These are phyloP conservation scores for Penicillium hordei DNA, from an alignment of 2,329 filamentous ascomycete species.

Conservation along the genomic window DNA sequence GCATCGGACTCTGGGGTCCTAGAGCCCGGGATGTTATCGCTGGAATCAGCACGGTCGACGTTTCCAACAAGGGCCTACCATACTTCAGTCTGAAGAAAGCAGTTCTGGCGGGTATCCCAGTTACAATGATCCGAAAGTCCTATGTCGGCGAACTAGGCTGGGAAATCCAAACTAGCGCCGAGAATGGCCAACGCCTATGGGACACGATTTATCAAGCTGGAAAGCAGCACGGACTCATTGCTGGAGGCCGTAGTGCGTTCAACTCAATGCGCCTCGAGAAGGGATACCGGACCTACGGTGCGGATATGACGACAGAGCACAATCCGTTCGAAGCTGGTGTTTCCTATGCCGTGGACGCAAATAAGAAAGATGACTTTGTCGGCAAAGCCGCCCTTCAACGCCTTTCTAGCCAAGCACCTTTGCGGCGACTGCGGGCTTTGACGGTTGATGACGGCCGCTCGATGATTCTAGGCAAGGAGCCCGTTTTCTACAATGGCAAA, in stretches of 20 bases:
- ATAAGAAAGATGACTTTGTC: constrained; percentile 44
- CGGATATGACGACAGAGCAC: constrained; percentile 62
- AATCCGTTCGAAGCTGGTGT: constrained; percentile 61
- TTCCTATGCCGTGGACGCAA: constrained; percentile 49
- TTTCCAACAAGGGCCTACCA: constrained; percentile 43
- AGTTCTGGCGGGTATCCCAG: constrained; percentile 56
- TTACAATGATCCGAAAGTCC: constrained; percentile 57
- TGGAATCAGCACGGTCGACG: constrained; percentile 32
- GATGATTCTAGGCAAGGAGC: constrained; percentile 62
- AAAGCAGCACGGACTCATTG: constrained; percentile 55
- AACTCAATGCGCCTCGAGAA: constrained; percentile 61
- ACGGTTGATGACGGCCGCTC: constrained; percentile 58
- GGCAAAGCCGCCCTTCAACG: constrained; percentile 53
- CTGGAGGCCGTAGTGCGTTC: constrained; percentile 59
- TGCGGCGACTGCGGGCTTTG: constrained; percentile 46
- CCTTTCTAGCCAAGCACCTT: constrained; percentile 43
- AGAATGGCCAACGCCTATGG: constrained; percentile 60
- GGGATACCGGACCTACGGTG: constrained; percentile 58
- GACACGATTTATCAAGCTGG: constrained; percentile 58
- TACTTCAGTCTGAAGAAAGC: constrained; percentile 53
- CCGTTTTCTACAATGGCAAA: constrained; percentile 53
- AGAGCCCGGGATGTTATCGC: constrained; percentile 53
- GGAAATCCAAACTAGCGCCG: constrained; percentile 62
- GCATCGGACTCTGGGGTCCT: constrained; percentile 64
- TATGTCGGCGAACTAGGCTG: constrained; percentile 63